Evolutionary conservation across 169 alveolate species (phyloP).

Genomic region (Plasmodium relictum): DNA sequence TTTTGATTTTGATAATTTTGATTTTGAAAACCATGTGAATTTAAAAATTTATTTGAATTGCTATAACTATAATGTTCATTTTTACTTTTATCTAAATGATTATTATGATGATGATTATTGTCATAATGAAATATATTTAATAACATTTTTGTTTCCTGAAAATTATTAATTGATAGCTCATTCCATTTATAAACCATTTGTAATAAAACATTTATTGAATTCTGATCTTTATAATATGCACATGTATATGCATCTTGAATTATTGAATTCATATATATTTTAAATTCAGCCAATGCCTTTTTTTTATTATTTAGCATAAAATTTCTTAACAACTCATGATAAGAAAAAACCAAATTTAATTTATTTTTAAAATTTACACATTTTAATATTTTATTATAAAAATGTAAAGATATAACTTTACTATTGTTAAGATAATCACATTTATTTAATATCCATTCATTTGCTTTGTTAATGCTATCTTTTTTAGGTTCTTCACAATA

Average conservation of each 20-base stretch:
- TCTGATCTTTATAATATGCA: constrained; percentile 73
- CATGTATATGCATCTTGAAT: constrained; percentile 77
- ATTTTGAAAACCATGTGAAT: too few species aligned
- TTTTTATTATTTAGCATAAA: constrained; percentile 11
- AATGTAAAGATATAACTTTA: constrained; percentile 18
- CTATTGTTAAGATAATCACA: constrained; percentile 10
- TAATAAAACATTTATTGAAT: constrained; percentile 44
- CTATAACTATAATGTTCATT: neutral
- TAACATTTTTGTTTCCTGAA: constrained; percentile 33
- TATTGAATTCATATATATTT: constrained; percentile 42
- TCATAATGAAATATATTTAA: constrained; percentile 56
- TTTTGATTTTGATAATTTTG: too few species aligned
- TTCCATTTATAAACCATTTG: constrained; percentile 62
- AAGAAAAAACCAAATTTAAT: constrained; percentile 44
- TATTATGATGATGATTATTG: neutral
- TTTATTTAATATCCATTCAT: constrained; percentile 55
- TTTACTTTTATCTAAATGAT: neutral
- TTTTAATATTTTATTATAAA: constrained; percentile 54
- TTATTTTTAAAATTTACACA: constrained; percentile 44
- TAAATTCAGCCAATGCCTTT: constrained; percentile 18
- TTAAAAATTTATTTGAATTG: too few species aligned
- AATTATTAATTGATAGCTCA: constrained; percentile 23
- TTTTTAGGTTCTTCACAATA: constrained; percentile 29
- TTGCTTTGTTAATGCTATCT: constrained; percentile 6
- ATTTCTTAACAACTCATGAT: constrained; percentile 48